Conservation (phyloP, 2,329 filamentous ascomycete species). For the Calonectria leucothoes region DNA sequence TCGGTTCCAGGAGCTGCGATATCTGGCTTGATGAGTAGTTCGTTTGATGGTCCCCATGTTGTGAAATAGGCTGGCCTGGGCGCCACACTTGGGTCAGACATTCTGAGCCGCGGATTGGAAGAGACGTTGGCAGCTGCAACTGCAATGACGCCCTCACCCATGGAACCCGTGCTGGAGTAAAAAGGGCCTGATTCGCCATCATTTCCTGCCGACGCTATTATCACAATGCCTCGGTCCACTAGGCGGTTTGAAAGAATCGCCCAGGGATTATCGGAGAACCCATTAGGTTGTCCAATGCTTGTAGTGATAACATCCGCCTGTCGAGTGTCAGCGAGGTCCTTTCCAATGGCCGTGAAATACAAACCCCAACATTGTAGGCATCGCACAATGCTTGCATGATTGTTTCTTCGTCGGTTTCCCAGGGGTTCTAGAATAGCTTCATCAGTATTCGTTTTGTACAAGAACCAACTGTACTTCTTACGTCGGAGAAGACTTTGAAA, state of each 20-base stretch:
- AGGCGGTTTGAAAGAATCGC: slow-evolving; percentile 54
- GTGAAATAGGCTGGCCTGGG: slow-evolving; percentile 58
- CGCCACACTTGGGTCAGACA: slow-evolving; percentile 36
- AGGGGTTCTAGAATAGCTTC: slow-evolving; percentile 34
- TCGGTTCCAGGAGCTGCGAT: slow-evolving; percentile 61
- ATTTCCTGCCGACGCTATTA: slow-evolving; percentile 64
- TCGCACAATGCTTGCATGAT: slow-evolving; percentile 52
- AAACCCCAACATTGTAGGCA: slow-evolving; percentile 49
- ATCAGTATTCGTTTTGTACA: not conserved
- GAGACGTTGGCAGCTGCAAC: slow-evolving; percentile 55
- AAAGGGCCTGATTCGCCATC: slow-evolving; percentile 61
- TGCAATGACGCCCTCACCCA: slow-evolving; percentile 48
- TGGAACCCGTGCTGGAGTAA: slow-evolving; percentile 50
- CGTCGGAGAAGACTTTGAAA: slow-evolving; percentile 57
- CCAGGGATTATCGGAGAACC: slow-evolving; percentile 56
- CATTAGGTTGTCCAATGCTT: slow-evolving; percentile 52
- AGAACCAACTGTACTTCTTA: slow-evolving; percentile 9
- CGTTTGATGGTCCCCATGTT: slow-evolving; percentile 64
- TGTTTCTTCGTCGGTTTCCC: slow-evolving; percentile 47
- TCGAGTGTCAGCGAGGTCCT: not conserved
- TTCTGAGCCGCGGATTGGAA: slow-evolving; percentile 52
- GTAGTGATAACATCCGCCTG: slow-evolving; percentile 58
- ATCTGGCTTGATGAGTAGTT: slow-evolving; percentile 63
- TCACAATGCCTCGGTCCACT: slow-evolving; percentile 58
- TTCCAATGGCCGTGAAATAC: not conserved